A percentile compares a stretch with the other conserved stretches of the same genome.
Evolutionary conservation across 768 basidiomycete genomes (phyloP).

Genomic region (Hygrophorus russula): DNA sequence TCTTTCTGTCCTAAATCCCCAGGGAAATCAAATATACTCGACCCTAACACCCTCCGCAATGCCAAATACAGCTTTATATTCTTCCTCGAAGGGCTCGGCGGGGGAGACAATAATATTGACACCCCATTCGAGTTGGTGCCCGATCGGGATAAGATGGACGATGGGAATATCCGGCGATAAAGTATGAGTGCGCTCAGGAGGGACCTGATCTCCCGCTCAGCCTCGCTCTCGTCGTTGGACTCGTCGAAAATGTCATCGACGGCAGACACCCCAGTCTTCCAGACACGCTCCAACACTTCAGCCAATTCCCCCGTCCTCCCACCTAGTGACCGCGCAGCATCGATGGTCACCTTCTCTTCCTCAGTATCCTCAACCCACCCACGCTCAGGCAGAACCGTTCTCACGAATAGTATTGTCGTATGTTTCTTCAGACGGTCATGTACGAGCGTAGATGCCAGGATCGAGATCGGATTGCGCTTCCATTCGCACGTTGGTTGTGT

Average conservation of each 20-base stretch:
- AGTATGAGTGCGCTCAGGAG: slow-evolving; percentile 51
- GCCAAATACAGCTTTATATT: slow-evolving; percentile 29
- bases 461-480: slow-evolving; percentile 29
- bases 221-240: slow-evolving; percentile 12
- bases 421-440: slow-evolving; percentile 42
- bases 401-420: slow-evolving; percentile 44
- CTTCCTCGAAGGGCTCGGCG: slow-evolving; percentile 40
- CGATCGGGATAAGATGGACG: slow-evolving; percentile 7
- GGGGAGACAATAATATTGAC: slow-evolving; percentile 43
- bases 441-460: slow-evolving; percentile 40
- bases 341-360: slow-evolving; percentile 36
- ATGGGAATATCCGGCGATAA: slow-evolving; percentile 48
- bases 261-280: slow-evolving; percentile 26
- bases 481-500: slow-evolving; percentile 9
- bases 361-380: slow-evolving; percentile 21
- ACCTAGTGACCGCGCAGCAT: slow-evolving; percentile 53
- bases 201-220: slow-evolving; percentile 37
- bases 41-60: slow-evolving; percentile 46
- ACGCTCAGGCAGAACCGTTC: slow-evolving; percentile 19
- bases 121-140: slow-evolving; percentile 8
- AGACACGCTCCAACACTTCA: slow-evolving; percentile 43
- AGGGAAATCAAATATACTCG: slow-evolving; percentile 28
- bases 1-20: slow-evolving; percentile 28
- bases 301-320: slow-evolving; percentile 45
- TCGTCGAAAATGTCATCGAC: slow-evolving; percentile 19